Evolutionary conservation across 768 basidiomycete species (phyloP).

Genomic region (Favolaschia claudopus): DNA sequence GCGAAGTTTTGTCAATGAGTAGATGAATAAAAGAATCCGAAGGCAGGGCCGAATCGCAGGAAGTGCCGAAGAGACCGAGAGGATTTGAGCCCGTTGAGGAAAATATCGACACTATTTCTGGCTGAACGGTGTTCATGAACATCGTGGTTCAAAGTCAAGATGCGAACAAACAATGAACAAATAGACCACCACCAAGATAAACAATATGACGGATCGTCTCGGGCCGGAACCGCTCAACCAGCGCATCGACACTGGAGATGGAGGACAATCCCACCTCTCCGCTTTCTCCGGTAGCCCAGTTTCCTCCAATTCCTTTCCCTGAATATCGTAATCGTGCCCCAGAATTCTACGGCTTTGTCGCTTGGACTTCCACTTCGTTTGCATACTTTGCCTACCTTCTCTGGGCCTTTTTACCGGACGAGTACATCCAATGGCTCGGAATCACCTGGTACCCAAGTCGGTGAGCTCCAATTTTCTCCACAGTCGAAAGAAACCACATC

Average conservation of each 20-base stretch:
- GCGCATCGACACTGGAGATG: too few species aligned
- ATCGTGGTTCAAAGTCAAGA: too few species aligned
- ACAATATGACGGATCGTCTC: too few species aligned
- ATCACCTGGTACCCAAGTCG: slow-evolving; percentile 90
- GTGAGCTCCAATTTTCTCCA: slow-evolving; percentile 47
- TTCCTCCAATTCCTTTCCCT: slow-evolving; percentile 43
- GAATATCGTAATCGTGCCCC: slow-evolving; percentile 72
- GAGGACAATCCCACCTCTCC: slow-evolving; percentile 50
- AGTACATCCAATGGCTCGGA: slow-evolving; percentile 69
- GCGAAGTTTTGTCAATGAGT: slow-evolving; percentile 63
- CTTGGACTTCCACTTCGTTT: slow-evolving; percentile 80
- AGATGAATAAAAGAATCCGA: slow-evolving; percentile 72
- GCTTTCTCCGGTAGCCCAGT: slow-evolving; percentile 51
- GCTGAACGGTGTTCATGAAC: slow-evolving; percentile 68
- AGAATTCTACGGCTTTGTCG: slow-evolving; percentile 92
- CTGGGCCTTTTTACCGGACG: slow-evolving; percentile 84
- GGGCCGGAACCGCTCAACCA: too few species aligned
- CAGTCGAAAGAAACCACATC: slow-evolving; percentile 6
- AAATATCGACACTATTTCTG: slow-evolving; percentile 72
- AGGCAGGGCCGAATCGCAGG: slow-evolving; percentile 57
- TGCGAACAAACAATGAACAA: too few species aligned
- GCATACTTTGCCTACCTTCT: slow-evolving; percentile 74
- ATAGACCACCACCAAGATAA: too few species aligned
- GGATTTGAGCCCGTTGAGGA: slow-evolving; percentile 76
- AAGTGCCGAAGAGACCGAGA: slow-evolving; percentile 59